These are phyloP conservation scores for Boletus pseudo-olivaceus DNA, from an alignment of 768 basidiomycete species.

Conservation along the genomic window DNA sequence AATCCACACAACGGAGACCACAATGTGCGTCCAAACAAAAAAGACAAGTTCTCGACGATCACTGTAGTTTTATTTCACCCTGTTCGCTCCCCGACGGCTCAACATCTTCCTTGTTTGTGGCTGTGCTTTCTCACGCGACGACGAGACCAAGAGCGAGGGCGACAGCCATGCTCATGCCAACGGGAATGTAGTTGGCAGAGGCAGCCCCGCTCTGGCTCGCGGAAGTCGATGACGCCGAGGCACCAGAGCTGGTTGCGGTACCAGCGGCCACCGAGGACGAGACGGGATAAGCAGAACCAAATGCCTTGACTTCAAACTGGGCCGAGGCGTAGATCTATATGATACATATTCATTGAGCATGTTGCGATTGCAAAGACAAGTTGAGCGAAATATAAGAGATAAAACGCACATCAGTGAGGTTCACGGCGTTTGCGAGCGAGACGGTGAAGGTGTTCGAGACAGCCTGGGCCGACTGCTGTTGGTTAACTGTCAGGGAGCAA, in stretches of 20 bases:
- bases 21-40: background rate
- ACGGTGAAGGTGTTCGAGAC: constrained; percentile 48
- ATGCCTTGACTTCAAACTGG: constrained; percentile 58
- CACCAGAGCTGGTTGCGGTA: constrained; percentile 21
- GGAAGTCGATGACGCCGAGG: constrained; percentile 18
- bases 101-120: constrained; percentile 2
- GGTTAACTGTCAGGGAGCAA: constrained; percentile 53
- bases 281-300: constrained; percentile 51
- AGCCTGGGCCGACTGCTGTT: constrained; percentile 41
- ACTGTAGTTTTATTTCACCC: background rate
- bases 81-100: background rate
- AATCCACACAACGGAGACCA: constrained; percentile 1
- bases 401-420: constrained; percentile 50
- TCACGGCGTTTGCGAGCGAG: constrained; percentile 46
- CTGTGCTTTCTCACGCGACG: constrained; percentile 18
- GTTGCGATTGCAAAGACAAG: background rate
- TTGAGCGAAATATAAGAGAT: too few relatives aligned
- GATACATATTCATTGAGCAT: background rate
- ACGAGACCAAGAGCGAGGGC: constrained; percentile 26
- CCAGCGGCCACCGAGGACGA: constrained; percentile 28
- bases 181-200: constrained; percentile 21
- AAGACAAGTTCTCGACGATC: background rate
- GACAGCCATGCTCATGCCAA: constrained; percentile 29
- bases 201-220: constrained; percentile 8
- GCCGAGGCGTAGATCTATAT: constrained; percentile 56